These are phyloP conservation scores for Plasmodium vinckei DNA, from an alignment of 169 alveolate genomes.

Conservation along the genomic window DNA sequence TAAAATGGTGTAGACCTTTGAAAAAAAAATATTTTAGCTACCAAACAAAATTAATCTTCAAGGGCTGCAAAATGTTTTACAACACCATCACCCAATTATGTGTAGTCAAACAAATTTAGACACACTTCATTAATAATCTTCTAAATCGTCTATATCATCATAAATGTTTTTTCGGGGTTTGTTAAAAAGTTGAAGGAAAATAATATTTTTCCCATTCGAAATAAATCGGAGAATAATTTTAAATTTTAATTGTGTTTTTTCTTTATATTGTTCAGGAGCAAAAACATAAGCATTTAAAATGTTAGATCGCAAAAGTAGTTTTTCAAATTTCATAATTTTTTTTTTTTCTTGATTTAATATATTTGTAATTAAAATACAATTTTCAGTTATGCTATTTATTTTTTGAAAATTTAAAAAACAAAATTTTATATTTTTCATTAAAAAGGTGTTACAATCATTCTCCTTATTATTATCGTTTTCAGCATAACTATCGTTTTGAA, in stretches of 20 bases:
- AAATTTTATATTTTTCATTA: slow-evolving; percentile 27
- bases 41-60: too few species aligned
- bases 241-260: slow-evolving; percentile 51
- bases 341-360: slow-evolving; percentile 44
- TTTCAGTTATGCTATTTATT: slow-evolving; percentile 21
- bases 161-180: slow-evolving; percentile 6
- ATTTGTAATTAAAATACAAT: slow-evolving; percentile 55
- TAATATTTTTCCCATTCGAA: slow-evolving; percentile 62
- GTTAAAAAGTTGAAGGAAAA: slow-evolving; percentile 55
- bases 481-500: not conserved
- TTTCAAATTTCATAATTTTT: slow-evolving; percentile 58
- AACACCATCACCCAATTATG: too few species aligned
- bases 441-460: not conserved
- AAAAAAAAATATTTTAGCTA: too few species aligned
- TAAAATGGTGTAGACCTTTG: too few species aligned
- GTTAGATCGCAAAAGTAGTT: slow-evolving; percentile 28
- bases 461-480: not conserved
- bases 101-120: too few species aligned
- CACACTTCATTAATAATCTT: too few species aligned
- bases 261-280: slow-evolving; percentile 55
- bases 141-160: slow-evolving; percentile 23
- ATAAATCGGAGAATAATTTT: slow-evolving; percentile 37
- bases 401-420: slow-evolving; percentile 16
- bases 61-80: too few species aligned
- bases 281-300: slow-evolving; percentile 67